Evolutionary conservation across 129 eudicot species (phyloP), one percentile per base, ranked within the genome.

Genomic region (Saposhnikovia divaricata): DNA sequence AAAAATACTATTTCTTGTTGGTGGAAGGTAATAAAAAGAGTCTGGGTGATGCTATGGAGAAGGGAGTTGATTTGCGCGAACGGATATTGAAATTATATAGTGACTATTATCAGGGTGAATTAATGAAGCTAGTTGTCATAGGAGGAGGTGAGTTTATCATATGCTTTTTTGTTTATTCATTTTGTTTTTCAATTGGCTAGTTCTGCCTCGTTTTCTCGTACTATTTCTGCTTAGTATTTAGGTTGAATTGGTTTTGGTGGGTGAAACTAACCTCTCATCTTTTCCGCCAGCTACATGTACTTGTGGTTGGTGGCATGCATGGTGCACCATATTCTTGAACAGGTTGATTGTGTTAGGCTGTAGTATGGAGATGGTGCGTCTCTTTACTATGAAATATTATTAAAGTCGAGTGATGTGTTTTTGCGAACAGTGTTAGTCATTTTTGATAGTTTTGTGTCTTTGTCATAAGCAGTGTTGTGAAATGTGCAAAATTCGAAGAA

Each of bases 11-110:
- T 38, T 47, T 53, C 37, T 82, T 46, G 68, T 39, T 76, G 72
- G 48, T 77, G 76, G 73, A 84, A 95, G 98, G 98, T 79, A 95
- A 92, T 84, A 92, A 95, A 89, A 95, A 95, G 87, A 95, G 98
- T 90, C 85, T 95, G 83, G 85, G 77, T 82, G 97, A 95, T 84
- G 97, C 98, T 37, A 85, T 87, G 94, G 94, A 95, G 75, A 95
- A 92, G 74, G 98, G 98, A 85, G 80, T 92, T 80, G 84, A 92
- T 85, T 84, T 95, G 87, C 87, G 97, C 61, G 96, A 92, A 16
- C 89, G 69, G 61, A 92, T 95, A 69, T 75, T 92, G 81, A 86
- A 85, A 74, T 81, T 89, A 77, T 95, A 87, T 86, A 78, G 85
- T 78, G 96, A 95, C 34, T 85, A 90, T 82, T 95, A 95, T 80